phyloP scores from a whole-genome alignment of 805 yeast genomes.

The Candida adriatica region DNA sequence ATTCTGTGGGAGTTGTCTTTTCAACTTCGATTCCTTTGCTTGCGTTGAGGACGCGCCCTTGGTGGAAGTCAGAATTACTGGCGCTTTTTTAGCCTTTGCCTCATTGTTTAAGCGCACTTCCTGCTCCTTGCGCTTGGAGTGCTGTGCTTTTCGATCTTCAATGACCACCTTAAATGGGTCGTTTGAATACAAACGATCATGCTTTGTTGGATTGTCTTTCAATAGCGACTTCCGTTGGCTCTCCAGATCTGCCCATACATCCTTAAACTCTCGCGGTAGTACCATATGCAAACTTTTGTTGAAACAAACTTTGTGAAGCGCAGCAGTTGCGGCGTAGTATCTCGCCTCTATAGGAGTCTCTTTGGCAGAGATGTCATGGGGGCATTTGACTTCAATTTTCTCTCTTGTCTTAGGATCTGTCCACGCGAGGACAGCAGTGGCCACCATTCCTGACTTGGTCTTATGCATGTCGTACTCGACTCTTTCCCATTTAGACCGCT shows the following conservation, averaged over 20 bases:
- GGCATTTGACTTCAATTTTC: slow-evolving; percentile 47
- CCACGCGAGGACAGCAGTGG: slow-evolving; percentile 59
- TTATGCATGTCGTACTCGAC: slow-evolving; percentile 69
- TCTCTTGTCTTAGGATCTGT: slow-evolving; percentile 80
- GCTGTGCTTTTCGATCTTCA: slow-evolving; percentile 45
- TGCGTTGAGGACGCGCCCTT: slow-evolving; percentile 5
- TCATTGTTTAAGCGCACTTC: slow-evolving; percentile 40
- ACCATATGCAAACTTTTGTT: slow-evolving; percentile 83
- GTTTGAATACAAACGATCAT: slow-evolving; percentile 47
- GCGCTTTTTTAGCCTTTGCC: slow-evolving; percentile 41
- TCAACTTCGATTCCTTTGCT: background rate
- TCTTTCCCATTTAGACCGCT: slow-evolving; percentile 82
- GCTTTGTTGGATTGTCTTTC: slow-evolving; percentile 39
- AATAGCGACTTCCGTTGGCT: slow-evolving; percentile 44
- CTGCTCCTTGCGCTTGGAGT: slow-evolving; percentile 38
- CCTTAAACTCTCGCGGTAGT: slow-evolving; percentile 75
- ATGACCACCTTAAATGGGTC: slow-evolving; percentile 72
- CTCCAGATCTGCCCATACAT: slow-evolving; percentile 72
- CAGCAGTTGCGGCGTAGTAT: slow-evolving; percentile 85
- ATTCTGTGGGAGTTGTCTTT: slow-evolving; percentile 1
- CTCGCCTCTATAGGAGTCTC: slow-evolving; percentile 86
- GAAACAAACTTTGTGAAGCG: slow-evolving; percentile 70
- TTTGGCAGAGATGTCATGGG: slow-evolving; percentile 50
- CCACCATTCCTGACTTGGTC: slow-evolving; percentile 51
- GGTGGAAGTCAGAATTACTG: slow-evolving; percentile 34